A percentile compares a stretch with the other conserved stretches of the same genome.
phyloP scores from a whole-genome alignment of 2,329 filamentous ascomycete genomes.

The Xylariaceae sp. region DNA sequence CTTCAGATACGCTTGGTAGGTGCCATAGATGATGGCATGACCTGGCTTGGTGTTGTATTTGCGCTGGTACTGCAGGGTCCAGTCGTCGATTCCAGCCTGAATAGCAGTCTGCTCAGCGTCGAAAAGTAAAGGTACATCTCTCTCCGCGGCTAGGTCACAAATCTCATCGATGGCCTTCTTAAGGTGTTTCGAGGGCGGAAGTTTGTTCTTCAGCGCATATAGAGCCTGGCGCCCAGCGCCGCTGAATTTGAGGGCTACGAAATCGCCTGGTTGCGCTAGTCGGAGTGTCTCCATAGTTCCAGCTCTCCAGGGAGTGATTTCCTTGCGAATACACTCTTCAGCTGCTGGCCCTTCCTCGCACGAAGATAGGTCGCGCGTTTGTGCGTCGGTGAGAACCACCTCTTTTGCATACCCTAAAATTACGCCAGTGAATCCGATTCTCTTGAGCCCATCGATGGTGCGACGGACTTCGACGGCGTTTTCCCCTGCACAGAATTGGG shows the following conservation, averaged over 20 bases:
- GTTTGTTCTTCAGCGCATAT: conserved; percentile 66
- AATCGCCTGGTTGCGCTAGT: conserved; percentile 74
- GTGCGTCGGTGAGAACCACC: conserved; percentile 70
- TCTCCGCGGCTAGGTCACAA: conserved; percentile 72
- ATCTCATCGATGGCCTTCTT: conserved; percentile 74
- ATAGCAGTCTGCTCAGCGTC: conserved; percentile 85
- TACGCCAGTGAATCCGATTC: conserved; percentile 81
- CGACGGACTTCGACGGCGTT: conserved; percentile 69
- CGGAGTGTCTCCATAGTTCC: conserved; percentile 77
- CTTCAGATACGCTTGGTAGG: conserved; percentile 81
- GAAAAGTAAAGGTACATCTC: conserved; percentile 77
- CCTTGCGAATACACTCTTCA: conserved; percentile 57
- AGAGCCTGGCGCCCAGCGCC: conserved; percentile 80
- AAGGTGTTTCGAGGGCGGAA: conserved; percentile 69
- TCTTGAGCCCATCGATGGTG: conserved; percentile 71
- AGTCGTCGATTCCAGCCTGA: conserved; percentile 80
- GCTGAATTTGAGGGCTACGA: conserved; percentile 77
- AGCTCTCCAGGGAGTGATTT: conserved; percentile 74
- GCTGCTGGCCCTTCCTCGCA: conserved; percentile 56
- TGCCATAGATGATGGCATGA: conserved; percentile 77
- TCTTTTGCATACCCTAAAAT: conserved; percentile 86
- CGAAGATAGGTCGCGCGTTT: conserved; percentile 53
- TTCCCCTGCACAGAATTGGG: conserved; percentile 89
- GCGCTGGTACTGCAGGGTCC: conserved; percentile 78
- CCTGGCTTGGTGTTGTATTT: conserved; percentile 71